Base-by-base conservation (phyloP, 805 yeast species). In the Lachancea kluyveri region DNA sequence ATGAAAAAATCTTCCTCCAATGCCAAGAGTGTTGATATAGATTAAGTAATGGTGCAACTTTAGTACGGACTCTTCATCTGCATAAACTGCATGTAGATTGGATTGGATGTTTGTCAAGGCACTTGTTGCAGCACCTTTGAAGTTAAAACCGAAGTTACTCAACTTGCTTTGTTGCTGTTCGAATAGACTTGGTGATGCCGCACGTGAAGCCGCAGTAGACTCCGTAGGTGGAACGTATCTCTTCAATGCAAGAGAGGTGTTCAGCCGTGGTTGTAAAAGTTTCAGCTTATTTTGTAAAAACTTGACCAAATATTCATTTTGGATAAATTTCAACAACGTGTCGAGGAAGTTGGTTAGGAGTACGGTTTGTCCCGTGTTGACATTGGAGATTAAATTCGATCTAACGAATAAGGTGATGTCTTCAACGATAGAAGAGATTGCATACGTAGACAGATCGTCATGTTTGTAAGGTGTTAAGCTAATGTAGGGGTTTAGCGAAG, bases 371-470 rank as follows among this genome's bases (percentile, higher is more conserved):
- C 94, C 94, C 0, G 94, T 72, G 26, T 82, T 79, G 8, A 87
- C 63, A 1, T 77, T 66, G 37, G 79, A 80, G 15, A 76, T 61
- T 21, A 87, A 54, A 11, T 82, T 68, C 21, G 77, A 73, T 47
- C 84, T 81, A 26, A 88, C 60, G 6, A 87, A 74, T 45, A 86
- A 65, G 17, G 85, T 71, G 20, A 84, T 62, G 52, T 92, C 98
- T 47, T 92, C 98, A 15, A 88, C 75, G 14, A 85, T 77, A 0
- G 96, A 85, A 0, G 94, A 75, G 4, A 81, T 73, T 2, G 88
- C 90, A 4, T 78, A 48, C 12, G 53, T 46, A 1, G 50, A 48
- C 9, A 40, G 33, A 28, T 49, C 57, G 8, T 42, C 37, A 21
- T 52, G 53, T 17, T 39, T 42, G 17, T 35, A 33, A 8, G 22